Base-by-base conservation (phyloP, 805 yeast species). In the Candida fluviatilis region DNA sequence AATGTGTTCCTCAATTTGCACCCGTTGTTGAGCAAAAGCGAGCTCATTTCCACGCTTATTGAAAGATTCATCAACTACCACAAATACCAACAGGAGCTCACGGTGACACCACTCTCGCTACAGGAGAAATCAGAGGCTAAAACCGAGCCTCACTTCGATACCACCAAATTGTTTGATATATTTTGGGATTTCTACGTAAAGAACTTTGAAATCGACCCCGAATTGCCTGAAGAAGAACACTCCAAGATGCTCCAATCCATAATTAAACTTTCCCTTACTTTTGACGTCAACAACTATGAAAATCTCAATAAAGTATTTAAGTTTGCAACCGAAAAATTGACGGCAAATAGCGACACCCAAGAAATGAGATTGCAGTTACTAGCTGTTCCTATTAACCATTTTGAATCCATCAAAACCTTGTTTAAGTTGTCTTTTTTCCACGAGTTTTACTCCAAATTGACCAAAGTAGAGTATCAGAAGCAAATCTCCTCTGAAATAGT, bases 1-100 rank as follows among this genome's bases (percentile, higher is more conserved):
- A 73, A 72, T 21, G 79, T 90, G 1, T 75, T 87, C 15, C 61
- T 80, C 38, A 72, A 76, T 40, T 66, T 93, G 43, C 80, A 78
- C 53, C 89, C 93, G 1, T 70, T 74, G 33, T 84, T 87, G n/a
- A 73, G 79, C 31, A 71, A 84, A 39, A 75, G 80, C 31, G 80
- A 76, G 39, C 73, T 90, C 23, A 68, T 90, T 21, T 62, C 78
- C 12, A 76, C 90, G 0, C 68, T 93, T 53, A 78, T 91, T 38
- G 82, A 83, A 31, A 73, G 97, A 43, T 70, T 86, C 39, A 69
- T 83, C 5, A 71, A 69, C 27, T 82, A 69, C 54, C 58, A 57
- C 31, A 55, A 57, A 23, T 54, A 40, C 35, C 58, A 54, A 33
- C 34, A 36, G 18, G 34, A 36, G 8, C 14, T 27, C 19, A 8